Percentiles rank a stretch among this genome's conserved stretches.
Evolutionary conservation across 2,329 filamentous ascomycete genomes (phyloP).

Genomic region (Didymella sp.): DNA sequence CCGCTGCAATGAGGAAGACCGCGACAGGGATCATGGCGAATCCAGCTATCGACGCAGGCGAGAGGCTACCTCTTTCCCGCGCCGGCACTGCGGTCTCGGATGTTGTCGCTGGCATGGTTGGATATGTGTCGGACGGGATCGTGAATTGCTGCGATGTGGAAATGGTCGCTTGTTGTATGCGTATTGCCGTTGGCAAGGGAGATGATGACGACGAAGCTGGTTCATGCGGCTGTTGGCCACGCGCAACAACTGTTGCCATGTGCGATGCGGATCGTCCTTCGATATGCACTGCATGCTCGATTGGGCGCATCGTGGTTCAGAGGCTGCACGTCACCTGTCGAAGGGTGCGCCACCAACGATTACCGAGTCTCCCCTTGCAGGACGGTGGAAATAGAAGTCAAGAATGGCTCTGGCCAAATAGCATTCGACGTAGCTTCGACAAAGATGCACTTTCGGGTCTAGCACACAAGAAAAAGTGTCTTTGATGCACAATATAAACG

Average conservation of each 20-base stretch:
- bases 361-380: constrained; percentile 10
- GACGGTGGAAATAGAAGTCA: constrained; percentile 7
- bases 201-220: neutral
- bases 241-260: constrained; percentile 1
- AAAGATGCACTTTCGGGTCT: neutral
- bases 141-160: constrained; percentile 16
- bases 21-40: constrained; percentile 37
- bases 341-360: constrained; percentile 13
- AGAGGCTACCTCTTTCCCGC: constrained; percentile 10
- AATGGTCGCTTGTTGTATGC: constrained; percentile 20
- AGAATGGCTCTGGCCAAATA: neutral
- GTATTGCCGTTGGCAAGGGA: constrained; percentile 9
- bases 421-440: neutral
- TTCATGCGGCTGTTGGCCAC: constrained; percentile 5
- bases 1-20: constrained; percentile 21
- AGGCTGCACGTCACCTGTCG: constrained; percentile 16
- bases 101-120: constrained; percentile 4
- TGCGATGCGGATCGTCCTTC: constrained; percentile 15
- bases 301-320: constrained; percentile 2
- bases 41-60: constrained; percentile 27
- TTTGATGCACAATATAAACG: neutral
- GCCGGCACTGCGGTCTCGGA: neutral
- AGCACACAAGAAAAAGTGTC: neutral
- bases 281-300: constrained; percentile 11
- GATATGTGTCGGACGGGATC: neutral